Base-by-base conservation (phyloP, 1,284 basidiomycete species). In the Mycena sp. region DNA sequence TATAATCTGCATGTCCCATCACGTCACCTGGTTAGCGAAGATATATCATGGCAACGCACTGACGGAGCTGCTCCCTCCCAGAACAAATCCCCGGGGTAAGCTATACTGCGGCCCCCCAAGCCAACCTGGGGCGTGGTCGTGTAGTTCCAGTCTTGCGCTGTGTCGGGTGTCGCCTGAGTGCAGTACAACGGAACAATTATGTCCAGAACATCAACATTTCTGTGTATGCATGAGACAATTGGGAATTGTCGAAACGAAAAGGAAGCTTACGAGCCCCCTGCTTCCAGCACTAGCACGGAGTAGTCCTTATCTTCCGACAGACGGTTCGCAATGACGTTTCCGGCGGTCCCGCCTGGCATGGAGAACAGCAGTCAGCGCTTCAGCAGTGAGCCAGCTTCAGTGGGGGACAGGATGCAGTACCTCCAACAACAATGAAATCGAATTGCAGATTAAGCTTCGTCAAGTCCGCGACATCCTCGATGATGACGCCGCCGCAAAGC, bases 301-400 rank as follows among this genome's bases (percentile, higher is more conserved):
- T 58, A 21, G 3, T 50, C 25, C 6, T 71, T 62, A 37, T 75
- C 71, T 53, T 77, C 76, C 1, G 73, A 68, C 21, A 76, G 67
- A 19, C 76, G 69, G 61, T 74, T 77, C 3, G 74, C 76, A 37
- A 77, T 49, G 29, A 74, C 73, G 37, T 68, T 69, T 29, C 77
- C 76, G 17, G 74, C 74, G 7, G 72, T 74, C 6, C 76, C 76
- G 52, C 71, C 76, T 76, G n/a, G n/a, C n/a, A n/a, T n/a, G n/a
- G n/a, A n/a, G n/a, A n/a, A n/a, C n/a, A n/a, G n/a, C n/a, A n/a
- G n/a, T n/a, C n/a, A n/a, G n/a, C n/a, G n/a, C n/a, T n/a, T n/a
- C n/a, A n/a, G n/a, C n/a, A n/a, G n/a, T n/a, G n/a, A n/a, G n/a
- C n/a, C n/a, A n/a, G n/a, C n/a, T n/a, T n/a, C n/a, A n/a, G n/a